Evolutionary conservation across 371 early-diverging fungal genomes (phyloP), one percentile per base, ranked within the genome.

Genomic region (Caulochytrium protostelioides): DNA sequence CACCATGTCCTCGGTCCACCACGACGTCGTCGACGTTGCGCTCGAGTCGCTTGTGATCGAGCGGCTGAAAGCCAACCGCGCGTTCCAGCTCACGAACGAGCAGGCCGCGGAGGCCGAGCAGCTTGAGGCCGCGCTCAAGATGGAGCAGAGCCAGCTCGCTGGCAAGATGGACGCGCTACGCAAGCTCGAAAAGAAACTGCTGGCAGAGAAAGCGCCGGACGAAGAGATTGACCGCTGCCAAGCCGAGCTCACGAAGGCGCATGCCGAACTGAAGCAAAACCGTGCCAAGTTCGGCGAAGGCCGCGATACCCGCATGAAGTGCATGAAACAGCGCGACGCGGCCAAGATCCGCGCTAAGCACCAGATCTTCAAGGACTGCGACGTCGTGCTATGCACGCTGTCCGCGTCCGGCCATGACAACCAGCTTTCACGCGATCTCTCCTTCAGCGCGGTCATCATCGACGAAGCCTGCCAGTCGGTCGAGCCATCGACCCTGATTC

Each of bases 391-490:
- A 41, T 66, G 74, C 25, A 90, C 91, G 1, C 53, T 92, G 22
- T 73, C 76, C 43, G 81, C 79, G 4, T 77, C 80, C 39, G 91
- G 89, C 0, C 83, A 90, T 35, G 86, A 87, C 16, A 57, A 72
- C 41, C 44, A 16, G 20, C 10, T 15, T 7, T 28, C n/a, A 4
- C 21, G 2, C 6, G 2, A 55, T 4, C 54, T 71, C 27, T 46
- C 63, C 2, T 82, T 83, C 43, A 72, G 75, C 13, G 74, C 74
- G 0, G 81, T 91, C 3, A 83, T 95, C 41, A 79, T 95, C 30
- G 95, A 98, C 52, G 99, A 98, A 56, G 97, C 97, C 0, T 87
- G 91, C 22, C 99, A 98, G 49, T 72, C 87, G 0, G 74, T 86
- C 14, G 98, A 98, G 49, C 59, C 86, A 16, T 72, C 78, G 28